A percentile compares a stretch with the other conserved stretches of the same genome.
phyloP scores from a whole-genome alignment of 73 alveolate genomes.

The Paramecium caudatum region DNA sequence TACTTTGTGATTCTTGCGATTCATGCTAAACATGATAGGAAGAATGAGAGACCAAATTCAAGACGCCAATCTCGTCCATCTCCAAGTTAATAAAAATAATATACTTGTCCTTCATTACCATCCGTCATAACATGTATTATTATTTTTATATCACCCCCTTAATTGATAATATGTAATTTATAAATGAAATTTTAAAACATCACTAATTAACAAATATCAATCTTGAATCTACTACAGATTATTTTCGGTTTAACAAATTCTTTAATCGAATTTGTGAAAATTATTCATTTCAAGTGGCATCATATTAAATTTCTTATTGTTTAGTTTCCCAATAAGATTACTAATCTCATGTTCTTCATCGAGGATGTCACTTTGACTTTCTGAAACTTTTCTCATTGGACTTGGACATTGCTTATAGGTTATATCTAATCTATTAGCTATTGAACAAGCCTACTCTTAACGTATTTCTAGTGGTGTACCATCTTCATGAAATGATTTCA shows the following conservation, averaged over 20 bases:
- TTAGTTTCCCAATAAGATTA: not conserved
- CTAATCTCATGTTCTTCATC: conserved; percentile 14
- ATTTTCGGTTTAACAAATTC: not conserved
- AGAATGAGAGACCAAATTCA: too few relatives aligned
- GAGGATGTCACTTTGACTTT: not conserved
- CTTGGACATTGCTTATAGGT: not conserved
- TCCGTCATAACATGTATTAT: too few relatives aligned
- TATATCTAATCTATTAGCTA: too few relatives aligned
- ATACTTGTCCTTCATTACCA: too few relatives aligned
- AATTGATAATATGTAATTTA: not conserved
- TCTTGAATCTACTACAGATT: not conserved
- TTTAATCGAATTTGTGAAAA: not conserved
- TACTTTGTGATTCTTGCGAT: not conserved
- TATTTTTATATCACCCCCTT: too few relatives aligned
- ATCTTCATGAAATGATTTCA: not conserved
- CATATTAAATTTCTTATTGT: not conserved
- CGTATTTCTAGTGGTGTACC: too few relatives aligned
- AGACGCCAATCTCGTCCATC: too few relatives aligned
- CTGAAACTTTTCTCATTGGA: not conserved
- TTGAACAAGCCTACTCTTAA: too few relatives aligned
- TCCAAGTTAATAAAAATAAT: too few relatives aligned
- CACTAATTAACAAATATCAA: not conserved
- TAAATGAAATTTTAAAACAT: not conserved
- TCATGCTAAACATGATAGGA: not conserved
- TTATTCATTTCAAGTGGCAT: too few relatives aligned